Evolutionary conservation across 176 grass and related monocot species (phyloP), one percentile per base, ranked within the genome.

Genomic region (Tillandsia fasciculata): DNA sequence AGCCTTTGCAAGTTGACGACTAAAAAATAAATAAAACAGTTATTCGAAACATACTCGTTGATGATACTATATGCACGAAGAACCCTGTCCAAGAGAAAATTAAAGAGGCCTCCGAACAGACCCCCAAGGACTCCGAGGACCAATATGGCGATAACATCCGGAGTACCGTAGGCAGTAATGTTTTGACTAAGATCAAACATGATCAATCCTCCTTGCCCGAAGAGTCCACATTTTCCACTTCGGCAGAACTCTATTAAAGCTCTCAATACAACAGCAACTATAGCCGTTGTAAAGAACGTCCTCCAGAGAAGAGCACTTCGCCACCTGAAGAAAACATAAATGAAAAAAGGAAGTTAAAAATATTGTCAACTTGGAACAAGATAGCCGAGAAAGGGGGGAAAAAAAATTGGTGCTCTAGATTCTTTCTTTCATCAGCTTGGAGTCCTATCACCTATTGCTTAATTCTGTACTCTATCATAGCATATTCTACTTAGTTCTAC

Each of bases 241-340:
- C 68, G 77, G 67, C 90, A 99, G 70, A 90, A 82, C 77, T 71
- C 77, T 0, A 93, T 93, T 13, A 92, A 70, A 20, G 76, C 64
- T 77, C 76, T 87, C 77, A 99, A 53, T 15, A 93, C 84, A 14
- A 99, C 90, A 70, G 90, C 87, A 61, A 99, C 94, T 65, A 99
- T 82, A 77, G 94, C 94, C 50, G 94, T 99, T 59, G 90, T 90
- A 78, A 99, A 99, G 49, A 99, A 99, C 69, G 94, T 84, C 84
- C 94, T 87, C 94, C 95, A 93, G 2, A 99, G 56, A 74, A 93
- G 87, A 67, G 90, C 90, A 79, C 95, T 94, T 72, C 90, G 82
- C 95, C 95, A 99, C 95, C 95, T 99, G 69, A 70, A 84, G 74
- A 77, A 42, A 76, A 52, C 20, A 65, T 48, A 58, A 22, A 28